A percentile compares a stretch with the other conserved stretches of the same genome.
phyloP scores from a whole-genome alignment of 352 stramenopile species.

The Globisporangium polare region DNA sequence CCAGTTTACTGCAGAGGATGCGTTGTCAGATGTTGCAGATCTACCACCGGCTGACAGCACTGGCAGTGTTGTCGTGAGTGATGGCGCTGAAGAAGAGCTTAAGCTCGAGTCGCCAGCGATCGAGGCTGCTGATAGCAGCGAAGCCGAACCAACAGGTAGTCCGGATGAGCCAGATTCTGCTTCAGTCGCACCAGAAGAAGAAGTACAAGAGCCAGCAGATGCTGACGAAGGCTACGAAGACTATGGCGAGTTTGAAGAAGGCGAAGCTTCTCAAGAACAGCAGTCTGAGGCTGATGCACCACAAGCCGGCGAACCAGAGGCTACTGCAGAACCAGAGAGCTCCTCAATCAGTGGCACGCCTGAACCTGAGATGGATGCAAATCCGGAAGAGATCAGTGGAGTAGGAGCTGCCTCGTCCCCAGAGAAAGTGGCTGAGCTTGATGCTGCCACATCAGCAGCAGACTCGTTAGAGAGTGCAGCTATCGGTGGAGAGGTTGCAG shows the following conservation, averaged over 20 bases:
- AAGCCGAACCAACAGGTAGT: neutral
- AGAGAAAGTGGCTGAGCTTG: neutral
- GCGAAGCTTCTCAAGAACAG: neutral
- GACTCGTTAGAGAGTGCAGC: neutral
- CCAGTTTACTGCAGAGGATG: neutral
- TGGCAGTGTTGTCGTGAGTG: neutral
- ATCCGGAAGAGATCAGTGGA: neutral
- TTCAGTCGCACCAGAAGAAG: neutral
- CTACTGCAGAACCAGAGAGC: neutral
- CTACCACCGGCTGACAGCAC: neutral
- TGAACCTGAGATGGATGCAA: neutral
- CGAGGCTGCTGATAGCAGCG: neutral
- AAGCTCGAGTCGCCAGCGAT: neutral
- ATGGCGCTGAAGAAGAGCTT: neutral
- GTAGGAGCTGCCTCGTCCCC: neutral
- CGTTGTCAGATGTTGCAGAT: neutral
- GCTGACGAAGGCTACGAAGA: neutral
- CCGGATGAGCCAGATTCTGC: neutral
- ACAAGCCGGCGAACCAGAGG: neutral
- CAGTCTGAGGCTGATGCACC: neutral
- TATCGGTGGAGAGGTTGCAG: neutral
- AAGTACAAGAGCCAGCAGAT: neutral
- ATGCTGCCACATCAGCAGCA: neutral
- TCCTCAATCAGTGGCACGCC: neutral
- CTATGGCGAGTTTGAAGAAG: slow-evolving; percentile 2